Evolutionary conservation across 2,329 filamentous ascomycete genomes (phyloP).

Genomic region (Fusarium zealandicum): DNA sequence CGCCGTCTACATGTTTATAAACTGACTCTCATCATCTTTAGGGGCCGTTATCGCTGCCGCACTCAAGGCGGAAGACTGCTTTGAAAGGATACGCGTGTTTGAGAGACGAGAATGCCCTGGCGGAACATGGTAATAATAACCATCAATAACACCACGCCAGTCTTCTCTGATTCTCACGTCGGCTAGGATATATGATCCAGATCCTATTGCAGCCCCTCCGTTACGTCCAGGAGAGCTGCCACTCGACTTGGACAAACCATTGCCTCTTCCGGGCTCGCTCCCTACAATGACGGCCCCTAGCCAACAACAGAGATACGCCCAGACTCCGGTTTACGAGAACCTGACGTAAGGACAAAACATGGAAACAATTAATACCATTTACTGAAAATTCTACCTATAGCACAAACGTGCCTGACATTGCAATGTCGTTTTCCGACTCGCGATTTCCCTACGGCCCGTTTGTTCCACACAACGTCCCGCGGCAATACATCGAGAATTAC

Average conservation of each 20-base stretch:
- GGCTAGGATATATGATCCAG: constrained; percentile 59
- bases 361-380: not conserved
- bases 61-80: constrained; percentile 54
- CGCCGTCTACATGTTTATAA: too few species aligned
- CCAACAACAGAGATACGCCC: constrained; percentile 53
- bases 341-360: constrained; percentile 52
- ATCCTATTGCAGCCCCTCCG: constrained; percentile 40
- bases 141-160: not conserved
- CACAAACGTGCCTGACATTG: constrained; percentile 64
- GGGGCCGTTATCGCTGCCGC: constrained; percentile 58
- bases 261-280: constrained; percentile 53
- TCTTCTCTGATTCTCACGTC: not conserved
- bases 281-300: constrained; percentile 51
- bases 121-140: constrained; percentile 51
- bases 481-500: constrained; percentile 64
- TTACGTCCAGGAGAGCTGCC: constrained; percentile 54
- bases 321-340: constrained; percentile 60
- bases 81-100: constrained; percentile 52
- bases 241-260: constrained; percentile 53
- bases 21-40: constrained; percentile 23
- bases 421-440: constrained; percentile 62
- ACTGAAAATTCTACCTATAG: constrained; percentile 28
- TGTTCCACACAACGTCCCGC: constrained; percentile 60
- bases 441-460: constrained; percentile 64
- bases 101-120: constrained; percentile 53